Base-by-base conservation (phyloP, 2,329 filamentous ascomycete species). In the Apiospora saccharicola region DNA sequence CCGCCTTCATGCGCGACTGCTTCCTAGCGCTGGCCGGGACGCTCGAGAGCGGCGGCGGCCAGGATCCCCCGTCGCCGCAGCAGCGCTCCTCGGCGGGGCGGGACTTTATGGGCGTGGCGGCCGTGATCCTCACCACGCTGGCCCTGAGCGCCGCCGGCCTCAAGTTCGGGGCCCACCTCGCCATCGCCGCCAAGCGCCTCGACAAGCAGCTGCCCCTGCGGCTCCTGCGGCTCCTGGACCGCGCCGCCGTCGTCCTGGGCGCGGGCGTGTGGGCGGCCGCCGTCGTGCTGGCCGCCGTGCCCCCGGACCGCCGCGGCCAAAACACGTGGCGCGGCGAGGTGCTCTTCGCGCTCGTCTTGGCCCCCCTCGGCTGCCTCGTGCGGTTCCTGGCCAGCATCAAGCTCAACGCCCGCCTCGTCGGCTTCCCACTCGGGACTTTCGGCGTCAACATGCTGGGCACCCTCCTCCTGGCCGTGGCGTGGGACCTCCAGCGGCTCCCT, bases 341-440 rank as follows among this genome's bases (percentile, higher is more conserved):
- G 4, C 80, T 92, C n/a, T 92, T 93, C 76, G 89, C 91, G 0
- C 82, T 91, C 64, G 87, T 91, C n/a, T 92, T 93, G 77, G 89
- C 91, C 1, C 92, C 92, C 0, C 70, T 90, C 0, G 92, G 91
- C 0, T 91, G 89, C 77, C 79, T 93, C 0, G 75, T 87, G 0
- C 86, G 92, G 6, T 93, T 89, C 79, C 91, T 90, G 77, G 78
- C 85, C 8, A 90, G 89, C 1, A 77, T 90, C n/a, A 79, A 82
- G 37, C 83, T 93, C 19, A 93, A 94, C 76, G 78, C 84, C 0
- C 81, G 88, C 19, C 75, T 89, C 0, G 79, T 86, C 0, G 81
- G 83, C 0, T 93, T 93, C 76, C 92, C 92, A 0, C 81, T 93
- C 0, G 92, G 91, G 1, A 94, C 92, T 0, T 93, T 93, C 76